Percentiles rank a stretch among this genome's conserved stretches.
phyloP scores from a whole-genome alignment of 805 yeast species.

The Blastobotrys mokoenaii region DNA sequence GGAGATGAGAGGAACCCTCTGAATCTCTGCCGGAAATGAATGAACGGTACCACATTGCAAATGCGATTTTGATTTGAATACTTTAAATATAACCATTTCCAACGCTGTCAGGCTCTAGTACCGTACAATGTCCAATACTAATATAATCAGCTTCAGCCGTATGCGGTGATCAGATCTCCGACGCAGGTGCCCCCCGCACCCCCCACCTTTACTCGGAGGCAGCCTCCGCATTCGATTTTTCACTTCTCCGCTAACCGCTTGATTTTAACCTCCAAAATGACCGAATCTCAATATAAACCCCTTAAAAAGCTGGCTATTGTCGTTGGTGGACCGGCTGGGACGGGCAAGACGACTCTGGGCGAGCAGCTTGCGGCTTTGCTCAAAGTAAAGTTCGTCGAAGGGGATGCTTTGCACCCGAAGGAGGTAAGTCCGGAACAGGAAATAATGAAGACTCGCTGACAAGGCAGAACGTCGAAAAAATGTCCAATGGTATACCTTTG shows the following conservation, averaged over 20 bases:
- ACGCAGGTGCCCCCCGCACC: no score
- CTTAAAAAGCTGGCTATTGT: conserved; percentile 28
- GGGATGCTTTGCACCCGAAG: conserved; percentile 71
- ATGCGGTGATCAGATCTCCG: no score
- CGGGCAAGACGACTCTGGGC: conserved; percentile 85
- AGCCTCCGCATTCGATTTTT: background rate
- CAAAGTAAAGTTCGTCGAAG: conserved; percentile 63
- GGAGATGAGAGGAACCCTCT: no score
- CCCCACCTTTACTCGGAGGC: background rate
- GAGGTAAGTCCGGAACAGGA: conserved; percentile 20
- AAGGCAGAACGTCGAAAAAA: conserved; percentile 58
- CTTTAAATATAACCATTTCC: no score
- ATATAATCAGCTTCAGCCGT: no score
- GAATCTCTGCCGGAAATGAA: no score
- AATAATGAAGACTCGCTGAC: conserved; percentile 6
- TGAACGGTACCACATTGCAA: no score
- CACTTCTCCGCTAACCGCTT: background rate
- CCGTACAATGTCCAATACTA: no score
- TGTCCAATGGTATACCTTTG: conserved; percentile 73
- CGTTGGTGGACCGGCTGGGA: conserved; percentile 94
- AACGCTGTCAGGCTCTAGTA: no score
- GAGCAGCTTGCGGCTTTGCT: conserved; percentile 38
- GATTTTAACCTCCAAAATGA: background rate
- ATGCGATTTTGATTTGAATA: no score
- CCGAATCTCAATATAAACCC: background rate